These are phyloP conservation scores for Xanthoconium separans DNA, from an alignment of 1,284 basidiomycete genomes.

Conservation along the genomic window DNA sequence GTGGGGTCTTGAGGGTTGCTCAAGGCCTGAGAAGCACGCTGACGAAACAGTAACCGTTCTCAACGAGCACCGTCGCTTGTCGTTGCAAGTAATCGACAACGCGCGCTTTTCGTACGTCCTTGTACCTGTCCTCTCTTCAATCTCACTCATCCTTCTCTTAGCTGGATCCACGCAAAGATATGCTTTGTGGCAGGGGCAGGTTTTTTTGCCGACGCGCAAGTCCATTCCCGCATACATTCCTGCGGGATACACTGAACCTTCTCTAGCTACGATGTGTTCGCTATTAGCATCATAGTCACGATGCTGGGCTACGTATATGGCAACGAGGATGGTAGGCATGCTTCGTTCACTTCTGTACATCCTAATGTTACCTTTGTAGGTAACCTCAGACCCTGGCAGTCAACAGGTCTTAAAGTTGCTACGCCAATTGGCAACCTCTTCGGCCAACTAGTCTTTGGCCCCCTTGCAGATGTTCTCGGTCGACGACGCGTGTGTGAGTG, in stretches of 20 bases:
- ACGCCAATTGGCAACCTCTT: constrained; percentile 61
- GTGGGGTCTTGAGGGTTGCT: constrained; percentile 1
- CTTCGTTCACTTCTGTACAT: neutral
- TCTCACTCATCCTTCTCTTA: constrained; percentile 1
- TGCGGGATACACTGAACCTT: neutral
- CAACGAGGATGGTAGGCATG: constrained; percentile 20
- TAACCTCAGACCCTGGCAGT: constrained; percentile 26
- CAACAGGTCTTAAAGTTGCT: constrained; percentile 28
- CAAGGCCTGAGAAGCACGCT: neutral
- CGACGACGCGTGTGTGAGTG: constrained; percentile 43
- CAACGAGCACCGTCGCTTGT: constrained; percentile 23
- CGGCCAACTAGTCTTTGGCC: constrained; percentile 58
- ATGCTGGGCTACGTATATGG: constrained; percentile 30
- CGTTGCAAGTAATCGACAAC: constrained; percentile 17
- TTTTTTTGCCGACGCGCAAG: constrained; percentile 28
- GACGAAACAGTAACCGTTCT: constrained; percentile 8
- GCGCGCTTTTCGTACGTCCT: constrained; percentile 24
- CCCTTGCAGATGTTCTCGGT: constrained; percentile 53
- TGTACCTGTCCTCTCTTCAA: neutral
- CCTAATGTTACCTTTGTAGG: constrained; percentile 14
- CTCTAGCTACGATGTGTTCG: constrained; percentile 27
- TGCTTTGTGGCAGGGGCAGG: constrained; percentile 23
- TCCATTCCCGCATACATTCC: neutral
- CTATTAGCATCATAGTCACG: constrained; percentile 21
- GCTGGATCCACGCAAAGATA: constrained; percentile 25